These are phyloP conservation scores for Mentha longifolia DNA, from an alignment of 257 asterid species.

Conservation along the genomic window DNA sequence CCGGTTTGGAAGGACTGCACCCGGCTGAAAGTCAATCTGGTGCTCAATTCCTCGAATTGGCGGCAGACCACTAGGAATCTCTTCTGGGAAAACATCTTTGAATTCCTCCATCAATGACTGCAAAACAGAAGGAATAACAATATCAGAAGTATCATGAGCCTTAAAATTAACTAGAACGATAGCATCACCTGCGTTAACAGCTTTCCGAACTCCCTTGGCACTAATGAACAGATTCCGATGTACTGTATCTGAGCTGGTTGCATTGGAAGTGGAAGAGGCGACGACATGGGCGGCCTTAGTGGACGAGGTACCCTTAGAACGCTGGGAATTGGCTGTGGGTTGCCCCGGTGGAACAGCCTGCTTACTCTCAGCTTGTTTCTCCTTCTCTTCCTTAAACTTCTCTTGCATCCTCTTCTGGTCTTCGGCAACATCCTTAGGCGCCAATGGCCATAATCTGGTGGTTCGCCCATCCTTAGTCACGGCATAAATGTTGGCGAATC, in stretches of 20 bases:
- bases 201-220: neutral
- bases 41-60: no score
- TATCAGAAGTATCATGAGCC: neutral
- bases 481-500: neutral
- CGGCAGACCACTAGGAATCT: no score
- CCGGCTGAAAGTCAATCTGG: no score
- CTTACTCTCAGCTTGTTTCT: neutral
- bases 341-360: no score
- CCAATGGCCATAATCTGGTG: no score
- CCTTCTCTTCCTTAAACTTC: no score
- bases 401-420: no score
- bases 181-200: neutral
- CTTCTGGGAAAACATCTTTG: no score
- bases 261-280: neutral
- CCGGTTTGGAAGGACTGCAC: no score
- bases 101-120: no score
- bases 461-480: no score
- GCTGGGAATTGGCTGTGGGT: neutral
- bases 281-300: neutral
- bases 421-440: no score
- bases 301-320: neutral
- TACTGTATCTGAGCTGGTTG: neutral
- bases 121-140: neutral
- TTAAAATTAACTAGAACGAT: neutral
- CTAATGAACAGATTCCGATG: neutral